Conservation (phyloP, 345 rosid genomes). For the Moricandia arvensis region DNA sequence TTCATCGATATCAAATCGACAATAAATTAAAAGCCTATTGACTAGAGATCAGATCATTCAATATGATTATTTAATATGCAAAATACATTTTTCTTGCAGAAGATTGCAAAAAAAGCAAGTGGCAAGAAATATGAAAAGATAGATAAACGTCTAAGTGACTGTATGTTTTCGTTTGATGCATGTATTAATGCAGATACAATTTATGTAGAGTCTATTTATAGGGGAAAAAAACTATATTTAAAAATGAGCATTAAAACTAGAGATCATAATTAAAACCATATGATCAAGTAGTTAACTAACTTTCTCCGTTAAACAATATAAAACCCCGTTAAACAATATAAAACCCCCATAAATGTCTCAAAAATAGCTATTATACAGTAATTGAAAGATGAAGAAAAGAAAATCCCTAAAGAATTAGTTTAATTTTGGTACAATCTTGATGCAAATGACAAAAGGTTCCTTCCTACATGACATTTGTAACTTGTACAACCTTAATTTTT, state of each 20-base stretch:
- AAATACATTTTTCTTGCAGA: neutral
- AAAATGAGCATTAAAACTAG: neutral
- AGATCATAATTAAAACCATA: too few relatives aligned
- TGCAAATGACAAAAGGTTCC: neutral
- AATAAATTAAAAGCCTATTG: too few relatives aligned
- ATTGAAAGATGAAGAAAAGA: neutral
- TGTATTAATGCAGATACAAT: neutral
- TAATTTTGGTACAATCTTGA: neutral
- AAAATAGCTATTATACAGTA: neutral
- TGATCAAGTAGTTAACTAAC: neutral
- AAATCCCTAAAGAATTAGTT: too few relatives aligned
- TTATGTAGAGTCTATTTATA: neutral
- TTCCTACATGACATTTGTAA: neutral
- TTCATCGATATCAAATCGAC: too few relatives aligned
- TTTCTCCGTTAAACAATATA: neutral
- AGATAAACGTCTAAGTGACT: neutral
- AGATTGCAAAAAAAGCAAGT: neutral
- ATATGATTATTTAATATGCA: neutral
- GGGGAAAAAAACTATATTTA: neutral
- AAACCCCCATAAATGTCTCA: too few relatives aligned
- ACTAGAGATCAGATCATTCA: neutral
- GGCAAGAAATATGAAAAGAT: neutral
- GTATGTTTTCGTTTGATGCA: neutral
- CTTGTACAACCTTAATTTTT: constrained; percentile 6
- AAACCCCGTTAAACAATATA: neutral